A percentile compares a stretch with the other conserved stretches of the same genome.
Conservation (phyloP, 352 stramenopile species). For the Saprolegnia parasitica region DNA sequence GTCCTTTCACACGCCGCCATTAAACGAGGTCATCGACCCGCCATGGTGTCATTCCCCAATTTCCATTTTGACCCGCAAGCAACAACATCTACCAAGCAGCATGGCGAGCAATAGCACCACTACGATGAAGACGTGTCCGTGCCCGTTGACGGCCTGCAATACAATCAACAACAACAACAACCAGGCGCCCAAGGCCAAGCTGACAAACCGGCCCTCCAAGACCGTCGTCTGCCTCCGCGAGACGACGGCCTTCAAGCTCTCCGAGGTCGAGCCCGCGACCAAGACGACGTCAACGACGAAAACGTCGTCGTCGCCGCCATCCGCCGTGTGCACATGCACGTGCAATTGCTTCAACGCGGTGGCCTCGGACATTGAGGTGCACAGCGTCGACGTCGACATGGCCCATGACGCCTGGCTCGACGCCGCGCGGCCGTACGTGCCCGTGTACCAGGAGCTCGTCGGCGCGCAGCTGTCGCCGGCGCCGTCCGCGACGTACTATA, state of each 20-base stretch:
- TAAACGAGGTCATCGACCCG: background rate
- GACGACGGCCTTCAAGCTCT: conserved; percentile 10
- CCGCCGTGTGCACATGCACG: background rate
- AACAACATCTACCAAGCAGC: background rate
- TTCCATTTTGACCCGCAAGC: conserved; percentile 16
- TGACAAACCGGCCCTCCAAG: conserved; percentile 4
- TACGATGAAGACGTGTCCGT: background rate
- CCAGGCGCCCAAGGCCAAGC: background rate
- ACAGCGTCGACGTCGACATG: background rate
- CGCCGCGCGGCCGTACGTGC: conserved; percentile 5
- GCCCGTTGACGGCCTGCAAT: background rate
- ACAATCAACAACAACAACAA: background rate
- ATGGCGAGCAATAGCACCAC: too few species aligned
- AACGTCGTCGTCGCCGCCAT: background rate
- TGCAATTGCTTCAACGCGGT: conserved; percentile 10
- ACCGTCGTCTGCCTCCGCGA: conserved; percentile 9
- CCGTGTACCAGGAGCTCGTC: conserved; percentile 24
- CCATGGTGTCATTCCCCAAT: conserved; percentile 4
- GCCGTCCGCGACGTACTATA: conserved; percentile 11
- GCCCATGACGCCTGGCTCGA: conserved; percentile 7
- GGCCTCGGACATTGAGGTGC: conserved; percentile 8
- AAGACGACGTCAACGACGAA: background rate
- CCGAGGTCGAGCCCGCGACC: conserved; percentile 4
- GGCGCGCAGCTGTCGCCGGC: conserved; percentile 1
- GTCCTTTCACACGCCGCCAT: background rate